Conservation (phyloP, 371 early-diverging fungal species). For the Actinomortierella ambigua region DNA sequence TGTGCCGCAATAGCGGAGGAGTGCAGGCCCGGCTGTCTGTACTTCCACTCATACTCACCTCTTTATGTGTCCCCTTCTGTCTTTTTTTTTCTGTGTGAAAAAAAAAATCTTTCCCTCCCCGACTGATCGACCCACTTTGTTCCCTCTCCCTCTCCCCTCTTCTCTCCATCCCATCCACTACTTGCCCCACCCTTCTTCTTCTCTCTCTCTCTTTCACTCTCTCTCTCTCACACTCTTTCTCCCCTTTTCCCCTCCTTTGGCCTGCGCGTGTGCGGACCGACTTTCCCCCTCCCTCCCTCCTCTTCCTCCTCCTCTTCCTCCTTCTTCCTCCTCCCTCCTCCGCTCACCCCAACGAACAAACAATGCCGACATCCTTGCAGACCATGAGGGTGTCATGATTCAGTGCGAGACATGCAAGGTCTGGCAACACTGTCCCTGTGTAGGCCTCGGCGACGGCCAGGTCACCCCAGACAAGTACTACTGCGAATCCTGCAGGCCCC, state of each 20-base stretch:
- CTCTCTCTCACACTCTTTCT: background rate
- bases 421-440: constrained; percentile 92
- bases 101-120: too few relatives aligned
- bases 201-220: constrained; percentile 3
- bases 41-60: too few relatives aligned
- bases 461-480: constrained; percentile 83
- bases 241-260: background rate
- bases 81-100: too few relatives aligned
- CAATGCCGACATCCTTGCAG: constrained; percentile 43
- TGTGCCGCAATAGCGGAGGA: too few relatives aligned
- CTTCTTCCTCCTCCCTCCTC: background rate
- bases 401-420: constrained; percentile 90
- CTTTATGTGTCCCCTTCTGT: too few relatives aligned
- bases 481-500: constrained; percentile 86
- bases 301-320: constrained; percentile 7
- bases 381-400: constrained; percentile 83
- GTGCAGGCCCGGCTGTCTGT: too few relatives aligned
- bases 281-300: background rate
- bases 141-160: too few relatives aligned
- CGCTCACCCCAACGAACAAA: background rate
- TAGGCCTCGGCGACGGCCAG: constrained; percentile 73
- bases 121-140: too few relatives aligned
- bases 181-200: background rate
- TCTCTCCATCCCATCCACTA: too few relatives aligned
- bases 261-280: too few relatives aligned